Evolutionary conservation across 2,329 filamentous ascomycete species (phyloP).

Genomic region (Clarireedia sp.): DNA sequence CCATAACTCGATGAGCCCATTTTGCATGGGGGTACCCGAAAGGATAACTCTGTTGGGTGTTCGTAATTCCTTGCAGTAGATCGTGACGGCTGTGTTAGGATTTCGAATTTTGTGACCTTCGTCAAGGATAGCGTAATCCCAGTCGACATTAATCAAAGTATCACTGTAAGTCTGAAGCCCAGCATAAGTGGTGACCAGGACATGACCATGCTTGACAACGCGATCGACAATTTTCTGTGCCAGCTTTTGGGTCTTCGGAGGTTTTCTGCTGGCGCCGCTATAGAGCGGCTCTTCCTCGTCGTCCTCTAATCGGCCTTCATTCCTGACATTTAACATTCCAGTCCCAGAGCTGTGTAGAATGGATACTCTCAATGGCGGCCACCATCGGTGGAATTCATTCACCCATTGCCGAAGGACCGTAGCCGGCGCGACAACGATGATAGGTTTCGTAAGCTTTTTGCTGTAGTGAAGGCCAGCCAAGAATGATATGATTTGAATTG

Average conservation of each 20-base stretch:
- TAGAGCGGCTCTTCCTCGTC: conserved; percentile 42
- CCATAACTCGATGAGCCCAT: conserved; percentile 92
- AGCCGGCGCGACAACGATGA: conserved; percentile 87
- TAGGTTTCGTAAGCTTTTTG: conserved; percentile 71
- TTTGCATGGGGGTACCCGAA: conserved; percentile 96
- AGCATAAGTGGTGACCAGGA: conserved; percentile 91
- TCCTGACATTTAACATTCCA: conserved; percentile 79
- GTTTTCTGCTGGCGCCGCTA: conserved; percentile 30
- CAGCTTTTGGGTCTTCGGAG: conserved; percentile 54
- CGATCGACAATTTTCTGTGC: conserved; percentile 75
- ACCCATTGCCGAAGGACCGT: conserved; percentile 98
- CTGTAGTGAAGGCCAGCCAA: conserved; percentile 89
- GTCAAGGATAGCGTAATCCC: conserved; percentile 90
- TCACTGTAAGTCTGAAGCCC: conserved; percentile 90
- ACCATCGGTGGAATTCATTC: conserved; percentile 97
- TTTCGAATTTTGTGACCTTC: conserved; percentile 99
- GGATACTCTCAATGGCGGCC: conserved; percentile 94
- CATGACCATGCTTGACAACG: conserved; percentile 77
- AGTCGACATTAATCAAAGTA: conserved; percentile 72
- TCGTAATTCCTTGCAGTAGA: conserved; percentile 87
- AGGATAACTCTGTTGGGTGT: conserved; percentile 88
- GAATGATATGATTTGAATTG: conserved; percentile 58
- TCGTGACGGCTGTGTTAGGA: conserved; percentile 87
- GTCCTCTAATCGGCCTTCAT: conserved; percentile 52
- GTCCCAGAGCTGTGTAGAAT: conserved; percentile 94